Evolutionary conservation across 352 stramenopile genomes (phyloP), one percentile per base, ranked within the genome.

Genomic region (Phytophthora macrochlamydospora): DNA sequence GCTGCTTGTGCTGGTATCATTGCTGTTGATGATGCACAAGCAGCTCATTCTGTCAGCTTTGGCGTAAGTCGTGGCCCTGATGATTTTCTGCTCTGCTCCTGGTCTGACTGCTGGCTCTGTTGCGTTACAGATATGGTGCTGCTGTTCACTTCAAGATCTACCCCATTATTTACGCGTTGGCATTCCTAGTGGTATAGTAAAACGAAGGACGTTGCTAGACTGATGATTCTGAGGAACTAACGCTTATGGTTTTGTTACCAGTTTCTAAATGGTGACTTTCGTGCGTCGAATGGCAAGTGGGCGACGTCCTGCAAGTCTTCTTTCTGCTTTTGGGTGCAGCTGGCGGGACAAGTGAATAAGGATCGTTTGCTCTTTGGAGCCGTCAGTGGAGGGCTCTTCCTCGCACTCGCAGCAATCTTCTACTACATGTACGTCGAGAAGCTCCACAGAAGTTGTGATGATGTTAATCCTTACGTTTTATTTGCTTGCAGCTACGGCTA

Each of bases 81-180:
- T 30, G 2, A 32, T 5, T n/a, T 56, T 51, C 13, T 49, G 11
- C 2, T 12, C 2, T 32, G 24, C 9, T 43, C 51, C 5, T 18
- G 24, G 7, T 53, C 42, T 65, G 8, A 65, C 12, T 56, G 1
- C 14, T 28, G 18, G 18, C 18, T 24, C 18, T 24, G 18, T 24
- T 24, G 18, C 18, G 18, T 3, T 48, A 3, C 66, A 98, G 73
- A 71, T 97, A 98, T 77, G 97, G 97, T 3, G 84, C 98, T 37
- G 97, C 95, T 0, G 95, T 99, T 33, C 98, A 99, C 73, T 92
- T 98, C 68, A 99, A 99, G 75, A 96, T 99, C 13, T 99, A 99
- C 69, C 98, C 98, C 5, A 97, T 99, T 37, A 97, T 99, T 64
- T 99, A 99, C 70, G 89, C 86, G 28, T 75, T 96, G 46, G 79